phyloP scores from a whole-genome alignment of 2,329 filamentous ascomycete genomes.

The Eutypella sp. region DNA sequence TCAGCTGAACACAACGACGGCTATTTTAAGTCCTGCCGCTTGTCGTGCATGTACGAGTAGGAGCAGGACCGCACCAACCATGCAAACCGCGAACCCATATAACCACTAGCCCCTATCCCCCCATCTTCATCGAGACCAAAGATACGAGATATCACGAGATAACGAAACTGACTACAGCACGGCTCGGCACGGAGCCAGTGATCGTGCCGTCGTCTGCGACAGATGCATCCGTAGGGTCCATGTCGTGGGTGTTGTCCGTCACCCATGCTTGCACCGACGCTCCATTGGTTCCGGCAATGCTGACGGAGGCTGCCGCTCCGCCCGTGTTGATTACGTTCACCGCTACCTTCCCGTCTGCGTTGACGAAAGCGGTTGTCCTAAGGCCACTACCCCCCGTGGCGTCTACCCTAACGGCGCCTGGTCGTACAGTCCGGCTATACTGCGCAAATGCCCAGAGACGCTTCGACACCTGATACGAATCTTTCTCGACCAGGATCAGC shows the following conservation, averaged over 20 bases:
- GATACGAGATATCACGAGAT: conserved; percentile 11
- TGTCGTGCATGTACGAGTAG: conserved; percentile 10
- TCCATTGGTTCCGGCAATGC: conserved; percentile 24
- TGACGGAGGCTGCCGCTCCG: conserved; percentile 23
- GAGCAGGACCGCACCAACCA: too few relatives aligned
- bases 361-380: conserved; percentile 21
- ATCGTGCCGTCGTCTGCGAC: conserved; percentile 12
- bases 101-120: too few relatives aligned
- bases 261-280: conserved; percentile 28
- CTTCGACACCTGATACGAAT: conserved; percentile 10
- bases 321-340: conserved; percentile 24
- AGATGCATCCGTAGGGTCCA: conserved; percentile 12
- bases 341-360: conserved; percentile 27
- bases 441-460: conserved; percentile 25
- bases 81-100: too few relatives aligned
- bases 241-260: conserved; percentile 29
- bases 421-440: conserved; percentile 26
- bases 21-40: conserved; percentile 4
- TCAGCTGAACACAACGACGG: conserved; percentile 2
- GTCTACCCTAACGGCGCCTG: conserved; percentile 22
- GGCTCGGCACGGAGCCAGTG: conserved; percentile 16
- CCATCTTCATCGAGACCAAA: too few relatives aligned
- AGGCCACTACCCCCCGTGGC: conserved; percentile 14
- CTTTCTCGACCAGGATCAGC: conserved; percentile 18
- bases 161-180: conserved; percentile 7